Base-by-base conservation (phyloP, 2,329 filamentous ascomycete genomes). In the Rosellinia necatrix region DNA sequence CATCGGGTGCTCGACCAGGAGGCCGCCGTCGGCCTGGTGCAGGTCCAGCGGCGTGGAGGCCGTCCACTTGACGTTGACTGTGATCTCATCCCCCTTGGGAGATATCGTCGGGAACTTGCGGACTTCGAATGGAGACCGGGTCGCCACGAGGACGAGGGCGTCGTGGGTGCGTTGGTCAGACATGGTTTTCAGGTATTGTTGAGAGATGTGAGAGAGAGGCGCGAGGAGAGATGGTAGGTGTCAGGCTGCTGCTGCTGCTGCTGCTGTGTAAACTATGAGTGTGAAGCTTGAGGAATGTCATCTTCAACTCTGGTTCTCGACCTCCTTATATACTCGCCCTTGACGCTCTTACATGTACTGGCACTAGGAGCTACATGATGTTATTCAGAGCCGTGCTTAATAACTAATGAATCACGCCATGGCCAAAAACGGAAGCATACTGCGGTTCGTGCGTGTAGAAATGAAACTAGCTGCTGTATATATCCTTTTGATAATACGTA, bases 21-120 rank as follows among this genome's bases (percentile, higher is more conserved):
- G 72, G 0, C 81, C 82, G 30, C 84, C 83, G 62, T 86, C 83
- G 40, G 82, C 81, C 56, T 83, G 79, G 69, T 87, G 85, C 5
- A 87, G 72, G 62, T 87, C 83, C 0, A 87, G 72, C 0, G 85
- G 85, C 1, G 81, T 83, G 1, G 83, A 85, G 2, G 82, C 78
- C 2, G 82, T 84, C 81, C 81, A 87, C 54, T 79, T 72, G 8
- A 83, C 79, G 22, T 74, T 76, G 35, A 87, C 70, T 13, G 78
- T 75, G 29, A 85, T 76, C 68, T 87, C 79, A 30, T 78, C 75
- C 1, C 68, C 64, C 1, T 61, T 56, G 0, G 79, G 78, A 4
- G 67, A 12, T 35, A 62, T 52, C 0, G 67, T 69, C 10, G 64
- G 65, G 29, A 63, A 64, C 32, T 58, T 55, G 35, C 58, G 62